A percentile compares a stretch with the other conserved stretches of the same genome.
These are phyloP conservation scores for Castanea crenata DNA, from an alignment of 306 rosid species.

Conservation along the genomic window DNA sequence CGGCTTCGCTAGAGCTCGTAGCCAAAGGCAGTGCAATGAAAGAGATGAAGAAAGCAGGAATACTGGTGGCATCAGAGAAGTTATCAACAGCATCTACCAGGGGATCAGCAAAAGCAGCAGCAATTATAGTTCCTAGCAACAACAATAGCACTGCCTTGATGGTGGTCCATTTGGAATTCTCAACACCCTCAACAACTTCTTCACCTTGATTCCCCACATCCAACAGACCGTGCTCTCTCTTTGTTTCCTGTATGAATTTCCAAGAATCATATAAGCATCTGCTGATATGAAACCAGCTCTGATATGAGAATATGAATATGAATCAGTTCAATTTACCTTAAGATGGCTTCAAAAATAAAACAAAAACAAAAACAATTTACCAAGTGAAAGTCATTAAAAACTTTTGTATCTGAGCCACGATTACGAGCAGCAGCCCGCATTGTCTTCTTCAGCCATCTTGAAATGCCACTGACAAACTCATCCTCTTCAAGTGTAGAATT, in stretches of 20 bases:
- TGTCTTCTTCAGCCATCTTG: slow-evolving; percentile 60
- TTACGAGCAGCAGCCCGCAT: slow-evolving; percentile 34
- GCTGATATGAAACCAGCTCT: background rate
- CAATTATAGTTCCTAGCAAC: slow-evolving; percentile 69
- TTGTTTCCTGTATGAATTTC: slow-evolving; percentile 54
- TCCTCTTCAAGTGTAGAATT: slow-evolving; percentile 29
- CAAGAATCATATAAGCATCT: background rate
- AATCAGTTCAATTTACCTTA: slow-evolving; percentile 36
- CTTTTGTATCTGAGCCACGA: slow-evolving; percentile 47
- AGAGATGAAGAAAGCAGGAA: slow-evolving; percentile 95
- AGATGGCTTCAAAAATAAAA: no score
- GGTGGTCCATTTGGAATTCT: slow-evolving; percentile 34
- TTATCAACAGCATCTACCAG: slow-evolving; percentile 84
- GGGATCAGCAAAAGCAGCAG: slow-evolving; percentile 85
- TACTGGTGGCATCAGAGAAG: slow-evolving; percentile 80
- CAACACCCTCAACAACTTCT: slow-evolving; percentile 41
- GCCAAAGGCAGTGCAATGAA: slow-evolving; percentile 81
- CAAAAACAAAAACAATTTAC: slow-evolving; percentile 34
- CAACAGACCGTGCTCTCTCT: slow-evolving; percentile 67
- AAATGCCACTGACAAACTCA: slow-evolving; percentile 60
- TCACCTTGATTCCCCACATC: slow-evolving; percentile 47
- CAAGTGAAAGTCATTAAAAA: slow-evolving; percentile 40
- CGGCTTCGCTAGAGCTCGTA: slow-evolving; percentile 93
- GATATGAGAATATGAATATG: background rate
- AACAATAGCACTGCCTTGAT: slow-evolving; percentile 61